These are phyloP conservation scores for Phylloporus rhodoxanthus DNA, from an alignment of 768 basidiomycete genomes.

Conservation along the genomic window DNA sequence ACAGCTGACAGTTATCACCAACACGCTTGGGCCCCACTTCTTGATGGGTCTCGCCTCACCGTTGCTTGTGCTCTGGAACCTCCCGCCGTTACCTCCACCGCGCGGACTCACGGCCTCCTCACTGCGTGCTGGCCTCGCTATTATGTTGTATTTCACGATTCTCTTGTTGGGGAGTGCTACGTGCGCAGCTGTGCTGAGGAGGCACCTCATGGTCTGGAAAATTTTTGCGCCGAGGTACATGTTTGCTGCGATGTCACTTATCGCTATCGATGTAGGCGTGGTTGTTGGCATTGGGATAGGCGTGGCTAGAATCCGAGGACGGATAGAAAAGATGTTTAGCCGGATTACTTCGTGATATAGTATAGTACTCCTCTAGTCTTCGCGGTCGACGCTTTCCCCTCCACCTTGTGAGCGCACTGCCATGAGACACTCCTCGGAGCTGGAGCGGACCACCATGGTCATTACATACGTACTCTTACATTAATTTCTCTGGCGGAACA, in stretches of 20 bases:
- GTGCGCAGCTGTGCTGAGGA: slow-evolving; percentile 66
- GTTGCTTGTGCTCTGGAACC: slow-evolving; percentile 78
- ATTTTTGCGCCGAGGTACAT: slow-evolving; percentile 96
- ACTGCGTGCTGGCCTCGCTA: slow-evolving; percentile 51
- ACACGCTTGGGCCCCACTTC: slow-evolving; percentile 70
- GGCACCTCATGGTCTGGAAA: slow-evolving; percentile 99
- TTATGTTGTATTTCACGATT: slow-evolving; percentile 63
- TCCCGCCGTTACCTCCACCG: slow-evolving; percentile 48
- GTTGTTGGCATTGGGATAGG: slow-evolving; percentile 22
- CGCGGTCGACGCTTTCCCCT: too few relatives aligned
- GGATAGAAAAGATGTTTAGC: slow-evolving; percentile 21
- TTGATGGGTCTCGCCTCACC: slow-evolving; percentile 63
- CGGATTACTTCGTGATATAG: slow-evolving; percentile 1
- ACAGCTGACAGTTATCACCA: slow-evolving; percentile 65
- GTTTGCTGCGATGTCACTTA: slow-evolving; percentile 57
- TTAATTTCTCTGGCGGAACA: neutral
- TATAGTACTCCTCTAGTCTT: neutral
- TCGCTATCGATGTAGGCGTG: slow-evolving; percentile 63
- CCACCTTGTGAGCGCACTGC: neutral
- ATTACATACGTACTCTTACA: slow-evolving; percentile 21
- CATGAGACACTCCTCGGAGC: slow-evolving; percentile 16
- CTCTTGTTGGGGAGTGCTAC: slow-evolving; percentile 65
- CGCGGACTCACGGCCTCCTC: slow-evolving; percentile 32
- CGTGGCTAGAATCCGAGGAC: slow-evolving; percentile 15
- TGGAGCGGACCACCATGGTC: slow-evolving; percentile 4